Evolutionary conservation across 495 filamentous ascomycete genomes (phyloP).

Genomic region (Neurospora africana): DNA sequence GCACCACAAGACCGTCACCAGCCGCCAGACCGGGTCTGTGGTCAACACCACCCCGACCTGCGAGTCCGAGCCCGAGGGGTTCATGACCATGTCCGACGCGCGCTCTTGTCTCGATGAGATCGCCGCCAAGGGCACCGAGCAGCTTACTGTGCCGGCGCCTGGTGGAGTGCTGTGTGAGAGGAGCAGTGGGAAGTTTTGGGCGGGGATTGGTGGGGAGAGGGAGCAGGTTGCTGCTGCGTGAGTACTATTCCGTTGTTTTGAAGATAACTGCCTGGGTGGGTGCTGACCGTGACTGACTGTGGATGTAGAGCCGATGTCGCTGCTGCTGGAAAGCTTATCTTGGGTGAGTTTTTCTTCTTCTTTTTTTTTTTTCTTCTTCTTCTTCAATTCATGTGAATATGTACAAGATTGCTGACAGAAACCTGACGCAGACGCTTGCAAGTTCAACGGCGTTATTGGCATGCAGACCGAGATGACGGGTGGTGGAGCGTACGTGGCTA

Average conservation of each 20-base stretch:
- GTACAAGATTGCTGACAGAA: not conserved
- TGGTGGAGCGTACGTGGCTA: not conserved
- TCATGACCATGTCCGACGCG: not conserved
- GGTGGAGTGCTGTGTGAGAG: not conserved
- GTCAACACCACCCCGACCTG: not conserved
- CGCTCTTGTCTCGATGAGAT: not conserved
- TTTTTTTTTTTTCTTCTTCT: too few relatives aligned
- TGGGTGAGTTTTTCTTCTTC: not conserved
- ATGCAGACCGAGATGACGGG: not conserved
- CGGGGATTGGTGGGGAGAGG: not conserved
- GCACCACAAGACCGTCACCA: not conserved
- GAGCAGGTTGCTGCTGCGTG: not conserved
- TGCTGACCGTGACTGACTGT: not conserved
- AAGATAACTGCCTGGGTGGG: not conserved
- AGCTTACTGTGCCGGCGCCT: not conserved
- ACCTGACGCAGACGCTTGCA: not conserved
- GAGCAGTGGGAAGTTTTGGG: not conserved
- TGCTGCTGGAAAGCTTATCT: not conserved
- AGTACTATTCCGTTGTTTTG: not conserved
- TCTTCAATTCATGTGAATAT: not conserved
- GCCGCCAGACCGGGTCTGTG: not conserved
- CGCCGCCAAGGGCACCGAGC: not conserved
- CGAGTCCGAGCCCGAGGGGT: not conserved
- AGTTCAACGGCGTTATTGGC: not conserved
- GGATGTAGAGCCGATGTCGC: not conserved